A percentile compares a stretch with the other conserved stretches of the same genome.
Evolutionary conservation across 176 grass and related monocot genomes (phyloP).

Genomic region (Carex parvula): DNA sequence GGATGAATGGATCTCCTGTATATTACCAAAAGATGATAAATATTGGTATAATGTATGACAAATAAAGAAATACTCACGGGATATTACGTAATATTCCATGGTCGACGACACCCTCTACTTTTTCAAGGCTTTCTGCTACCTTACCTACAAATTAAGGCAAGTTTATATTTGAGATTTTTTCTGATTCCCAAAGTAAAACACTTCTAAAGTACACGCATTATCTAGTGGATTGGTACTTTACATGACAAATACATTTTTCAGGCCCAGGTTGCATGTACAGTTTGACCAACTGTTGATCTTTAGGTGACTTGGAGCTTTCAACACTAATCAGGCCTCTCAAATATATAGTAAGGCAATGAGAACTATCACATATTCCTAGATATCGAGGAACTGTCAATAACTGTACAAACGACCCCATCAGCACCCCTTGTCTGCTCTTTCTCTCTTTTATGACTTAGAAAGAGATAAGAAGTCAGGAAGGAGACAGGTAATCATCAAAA

Average conservation of each 20-base stretch:
- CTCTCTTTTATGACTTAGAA: background rate
- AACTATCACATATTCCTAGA: background rate
- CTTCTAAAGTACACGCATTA: no score
- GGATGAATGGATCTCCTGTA: background rate
- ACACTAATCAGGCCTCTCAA: no score
- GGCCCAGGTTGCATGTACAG: no score
- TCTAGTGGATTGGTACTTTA: no score
- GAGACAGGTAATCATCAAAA: background rate
- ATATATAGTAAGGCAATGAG: background rate
- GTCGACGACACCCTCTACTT: slow-evolving; percentile 59
- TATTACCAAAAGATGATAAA: background rate
- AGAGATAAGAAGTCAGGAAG: background rate
- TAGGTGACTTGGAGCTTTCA: no score
- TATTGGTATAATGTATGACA: background rate
- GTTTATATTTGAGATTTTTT: no score
- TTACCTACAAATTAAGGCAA: slow-evolving; percentile 36
- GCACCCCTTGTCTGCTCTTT: background rate
- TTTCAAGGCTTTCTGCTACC: slow-evolving; percentile 67
- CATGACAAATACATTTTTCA: no score
- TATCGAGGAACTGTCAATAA: background rate
- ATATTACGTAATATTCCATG: slow-evolving; percentile 73
- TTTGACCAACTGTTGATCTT: no score
- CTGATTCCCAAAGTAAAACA: no score
- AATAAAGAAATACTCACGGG: slow-evolving; percentile 37
- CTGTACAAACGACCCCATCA: background rate